Base-by-base conservation (phyloP, 768 basidiomycete species). In the Naganishia antarctica region DNA sequence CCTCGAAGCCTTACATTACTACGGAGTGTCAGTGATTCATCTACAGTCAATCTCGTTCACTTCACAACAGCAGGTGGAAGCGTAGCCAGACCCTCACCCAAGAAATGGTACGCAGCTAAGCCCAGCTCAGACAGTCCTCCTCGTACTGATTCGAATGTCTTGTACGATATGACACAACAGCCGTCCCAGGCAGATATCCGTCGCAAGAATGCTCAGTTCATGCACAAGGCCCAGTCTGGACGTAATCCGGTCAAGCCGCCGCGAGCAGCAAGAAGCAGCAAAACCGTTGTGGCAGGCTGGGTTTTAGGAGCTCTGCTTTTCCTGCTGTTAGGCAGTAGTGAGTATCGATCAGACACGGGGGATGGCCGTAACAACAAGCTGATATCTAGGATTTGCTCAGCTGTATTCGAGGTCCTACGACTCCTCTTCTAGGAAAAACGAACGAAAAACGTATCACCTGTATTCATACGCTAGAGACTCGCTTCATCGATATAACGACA, bases 381-480 rank as follows among this genome's bases (percentile, higher is more conserved):
- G 40, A 44, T 60, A 21, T 16, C 34, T 31, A n/a, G 40, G 29
- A 12, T 25, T 57, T 34, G 28, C 15, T n/a, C 26, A 61, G 60
- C 60, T 23, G 31, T 64, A 15, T 53, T 64, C 41, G 63, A 64
- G 41, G 63, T 40, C 2, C 40, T 64, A 15, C 23, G 63, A 21
- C 37, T 64, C 7, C 41, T 64, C 26, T 64, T 64, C 23, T 43
- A 45, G n/a, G 40, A 43, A 23, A 41, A 34, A 8, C 3, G 31
- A 4, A 3, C 9, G 21, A 31, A 29, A 21, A 71, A 32, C 64
- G 68, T 15, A 45, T 48, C 23, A 70, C 71, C 58, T 67, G 66
- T 2, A 16, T n/a, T 4, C 23, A 59, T 23, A 86, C 94, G 58
- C 82, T 85, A 70, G 87, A 89, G 74, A 37, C 34, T 7, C 8